Evolutionary conservation across 1,284 basidiomycete species (phyloP).

Genomic region (Cryptococcus wingfieldii): DNA sequence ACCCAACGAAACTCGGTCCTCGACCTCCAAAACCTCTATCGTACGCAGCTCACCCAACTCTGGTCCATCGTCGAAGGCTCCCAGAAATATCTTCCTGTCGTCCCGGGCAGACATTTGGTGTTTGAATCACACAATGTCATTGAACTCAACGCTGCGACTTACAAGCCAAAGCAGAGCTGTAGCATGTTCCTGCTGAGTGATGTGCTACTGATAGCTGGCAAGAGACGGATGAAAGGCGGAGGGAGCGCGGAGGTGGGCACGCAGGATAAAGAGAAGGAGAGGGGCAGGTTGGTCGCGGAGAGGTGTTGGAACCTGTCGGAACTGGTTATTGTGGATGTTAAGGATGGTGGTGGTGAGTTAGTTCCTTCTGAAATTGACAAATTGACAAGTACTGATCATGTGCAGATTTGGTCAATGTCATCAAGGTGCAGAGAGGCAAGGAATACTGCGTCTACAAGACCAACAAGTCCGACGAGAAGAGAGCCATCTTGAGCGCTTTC

Average conservation of each 20-base stretch:
- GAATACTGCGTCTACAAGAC: slow-evolving; percentile 92
- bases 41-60: slow-evolving; percentile 84
- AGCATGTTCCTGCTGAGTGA: slow-evolving; percentile 90
- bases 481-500: slow-evolving; percentile 75
- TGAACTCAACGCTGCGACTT: slow-evolving; percentile 89
- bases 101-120: slow-evolving; percentile 84
- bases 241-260: slow-evolving; percentile 40
- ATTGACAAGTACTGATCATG: background rate
- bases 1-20: slow-evolving; percentile 84
- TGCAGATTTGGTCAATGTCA: slow-evolving; percentile 84
- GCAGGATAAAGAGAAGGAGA: slow-evolving; percentile 55
- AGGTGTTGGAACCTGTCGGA: slow-evolving; percentile 87
- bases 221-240: slow-evolving; percentile 50
- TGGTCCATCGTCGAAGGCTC: slow-evolving; percentile 94
- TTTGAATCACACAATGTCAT: slow-evolving; percentile 78
- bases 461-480: slow-evolving; percentile 77
- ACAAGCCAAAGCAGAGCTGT: slow-evolving; percentile 82
- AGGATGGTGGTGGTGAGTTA: slow-evolving; percentile 77
- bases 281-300: slow-evolving; percentile 74
- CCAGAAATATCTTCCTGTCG: slow-evolving; percentile 87
- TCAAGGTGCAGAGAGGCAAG: slow-evolving; percentile 90
- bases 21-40: slow-evolving; percentile 89
- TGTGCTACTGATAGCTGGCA: slow-evolving; percentile 77
- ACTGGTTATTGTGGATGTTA: slow-evolving; percentile 89
- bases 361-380: background rate